phyloP scores from a whole-genome alignment of 2,329 filamentous ascomycete genomes.

The Fusarium sp. region DNA sequence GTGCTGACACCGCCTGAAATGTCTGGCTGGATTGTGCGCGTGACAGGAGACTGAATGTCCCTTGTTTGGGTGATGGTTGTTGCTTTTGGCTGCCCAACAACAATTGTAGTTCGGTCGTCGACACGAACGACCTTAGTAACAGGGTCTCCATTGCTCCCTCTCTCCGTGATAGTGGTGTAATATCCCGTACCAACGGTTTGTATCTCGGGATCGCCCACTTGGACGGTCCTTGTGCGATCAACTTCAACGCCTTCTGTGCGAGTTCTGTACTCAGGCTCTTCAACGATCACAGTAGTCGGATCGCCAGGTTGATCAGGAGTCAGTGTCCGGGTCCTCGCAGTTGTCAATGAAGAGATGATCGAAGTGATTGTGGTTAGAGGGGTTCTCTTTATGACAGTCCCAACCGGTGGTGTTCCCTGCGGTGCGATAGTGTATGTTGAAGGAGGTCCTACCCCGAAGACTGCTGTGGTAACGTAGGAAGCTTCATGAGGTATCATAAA shows the following conservation, averaged over 20 bases:
- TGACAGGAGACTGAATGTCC: neutral
- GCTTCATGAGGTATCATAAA: neutral
- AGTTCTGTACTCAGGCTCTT: neutral
- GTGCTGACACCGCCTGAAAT: neutral
- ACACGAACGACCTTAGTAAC: neutral
- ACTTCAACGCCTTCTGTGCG: neutral
- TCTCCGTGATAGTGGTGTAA: neutral
- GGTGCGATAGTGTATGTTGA: neutral
- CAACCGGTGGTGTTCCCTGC: slow-evolving; percentile 1
- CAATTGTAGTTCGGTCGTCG: neutral
- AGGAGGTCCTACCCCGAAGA: neutral
- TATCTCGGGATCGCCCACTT: neutral
- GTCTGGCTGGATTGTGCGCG: neutral
- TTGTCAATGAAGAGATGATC: neutral
- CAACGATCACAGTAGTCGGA: neutral
- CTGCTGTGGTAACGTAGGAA: neutral
- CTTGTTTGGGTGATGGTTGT: neutral
- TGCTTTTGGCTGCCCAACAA: neutral
- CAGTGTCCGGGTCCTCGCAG: neutral
- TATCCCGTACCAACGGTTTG: neutral
- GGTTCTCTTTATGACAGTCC: neutral
- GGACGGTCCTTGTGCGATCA: neutral
- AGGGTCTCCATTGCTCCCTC: neutral
- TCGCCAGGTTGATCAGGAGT: neutral
- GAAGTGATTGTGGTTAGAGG: neutral